Evolutionary conservation across 2,329 filamentous ascomycete genomes (phyloP), one percentile per base, ranked within the genome.

Genomic region (Colletotrichum theobromicola): DNA sequence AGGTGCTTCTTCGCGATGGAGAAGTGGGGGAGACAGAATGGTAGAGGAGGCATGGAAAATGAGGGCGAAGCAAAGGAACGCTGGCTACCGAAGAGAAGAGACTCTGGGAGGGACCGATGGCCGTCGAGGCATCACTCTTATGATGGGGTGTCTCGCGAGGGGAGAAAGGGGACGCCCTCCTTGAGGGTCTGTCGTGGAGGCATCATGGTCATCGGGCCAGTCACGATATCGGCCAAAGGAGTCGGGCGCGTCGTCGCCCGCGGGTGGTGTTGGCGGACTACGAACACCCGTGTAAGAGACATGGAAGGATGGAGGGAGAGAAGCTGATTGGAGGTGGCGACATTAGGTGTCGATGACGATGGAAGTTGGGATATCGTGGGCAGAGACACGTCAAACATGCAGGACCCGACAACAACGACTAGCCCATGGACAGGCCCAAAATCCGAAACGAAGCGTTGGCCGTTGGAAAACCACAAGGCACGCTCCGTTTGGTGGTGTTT

Each of bases 231-330:
- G 72, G 72, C n/a, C 37, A 34, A 66, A 74, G 46, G 37, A 63
- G 67, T 74, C 62, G 68, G 67, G 53, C 55, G 67, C 72, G 67
- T 66, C 72, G 67, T 66, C 46, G 62, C 72, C 67, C 37, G 42
- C 53, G 61, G 72, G 61, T 60, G 67, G 72, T 71, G 72, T 74
- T 74, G 72, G 67, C 62, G 72, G 72, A 74, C 72, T 74, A 74
- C 70, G 70, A 70, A 74, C 72, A 71, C 53, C 72, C 61, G 72
- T 74, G 72, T 74, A 62, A 74, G 72, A 74, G 67, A 50, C 42
- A 50, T 50, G 42, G 42, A 50, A 74, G 72, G 61, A n/a, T n/a
- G n/a, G n/a, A n/a, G n/a, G n/a, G n/a, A n/a, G n/a, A n/a, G 61
- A 66, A 60, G 55, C 68, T 74, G 72, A 74, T 71, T 71, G 72